A percentile compares a stretch with the other conserved stretches of the same genome.
Conservation (phyloP, 2,329 filamentous ascomycete genomes). For the Lecanicillium sp. region DNA sequence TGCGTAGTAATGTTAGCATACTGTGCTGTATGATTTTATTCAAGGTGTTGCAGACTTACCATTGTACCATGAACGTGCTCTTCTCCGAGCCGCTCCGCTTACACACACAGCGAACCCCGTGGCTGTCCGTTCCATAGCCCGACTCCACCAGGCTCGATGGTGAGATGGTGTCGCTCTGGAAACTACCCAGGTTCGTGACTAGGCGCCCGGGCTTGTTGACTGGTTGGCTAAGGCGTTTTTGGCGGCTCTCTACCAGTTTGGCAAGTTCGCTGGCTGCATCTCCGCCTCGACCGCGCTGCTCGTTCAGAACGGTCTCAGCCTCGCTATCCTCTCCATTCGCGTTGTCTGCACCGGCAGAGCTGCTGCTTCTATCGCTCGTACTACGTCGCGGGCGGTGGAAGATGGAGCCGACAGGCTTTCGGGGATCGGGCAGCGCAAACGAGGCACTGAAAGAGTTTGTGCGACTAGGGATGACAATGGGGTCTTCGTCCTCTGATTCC, state of each 20-base stretch:
- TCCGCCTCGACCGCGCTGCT: constrained; percentile 37
- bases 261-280: constrained; percentile 56
- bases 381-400: constrained; percentile 43
- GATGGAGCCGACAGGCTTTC: constrained; percentile 42
- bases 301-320: constrained; percentile 51
- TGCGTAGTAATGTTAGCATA: too few species aligned
- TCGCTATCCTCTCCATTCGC: constrained; percentile 49
- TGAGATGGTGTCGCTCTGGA: constrained; percentile 38
- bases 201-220: constrained; percentile 30
- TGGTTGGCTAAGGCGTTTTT: constrained; percentile 34
- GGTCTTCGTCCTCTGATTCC: constrained; percentile 58
- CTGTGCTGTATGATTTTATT: too few species aligned
- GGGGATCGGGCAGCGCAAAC: constrained; percentile 50
- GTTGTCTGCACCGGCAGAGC: constrained; percentile 31
- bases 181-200: constrained; percentile 27
- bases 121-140: constrained; percentile 36
- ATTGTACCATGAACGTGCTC: constrained; percentile 56
- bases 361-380: constrained; percentile 43
- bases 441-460: constrained; percentile 47
- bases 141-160: constrained; percentile 46
- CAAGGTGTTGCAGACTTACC: constrained; percentile 38
- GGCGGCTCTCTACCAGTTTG: constrained; percentile 49
- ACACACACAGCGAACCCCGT: constrained; percentile 53
- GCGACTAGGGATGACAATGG: constrained; percentile 58
- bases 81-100: constrained; percentile 38